Evolutionary conservation across 2,329 filamentous ascomycete species (phyloP), one percentile per base, ranked within the genome.

Genomic region (Achaetomium macrosporum): DNA sequence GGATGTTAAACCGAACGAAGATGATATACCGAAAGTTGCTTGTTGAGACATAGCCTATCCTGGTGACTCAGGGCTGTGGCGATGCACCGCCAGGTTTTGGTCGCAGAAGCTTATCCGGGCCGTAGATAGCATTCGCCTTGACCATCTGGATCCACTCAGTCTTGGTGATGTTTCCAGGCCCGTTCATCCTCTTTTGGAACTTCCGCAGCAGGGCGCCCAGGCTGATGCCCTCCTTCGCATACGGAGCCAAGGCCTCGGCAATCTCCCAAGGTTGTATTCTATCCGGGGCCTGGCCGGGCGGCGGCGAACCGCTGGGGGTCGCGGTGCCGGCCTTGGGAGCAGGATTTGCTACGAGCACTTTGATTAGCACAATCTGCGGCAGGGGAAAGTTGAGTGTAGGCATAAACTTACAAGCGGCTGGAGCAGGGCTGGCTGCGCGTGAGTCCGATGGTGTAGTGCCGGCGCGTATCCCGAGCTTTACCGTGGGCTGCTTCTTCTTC

Each of bases 141-240:
- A 86, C 81, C 53, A 85, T 64, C 51, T 73, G 70, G 55, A 85
- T 77, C 75, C 82, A 85, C 25, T 81, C 76, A 33, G 69, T 68
- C 58, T 76, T 76, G 4, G 71, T 69, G 64, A 79, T 81, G 61
- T 76, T 72, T 5, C 76, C 74, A 5, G 76, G 73, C 7, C 71
- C 69, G 19, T 77, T 75, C 19, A 85, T 70, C 20, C 82, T 76
- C 25, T 69, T 69, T 19, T 74, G 67, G 64, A 85, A 85, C 37
- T 70, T 67, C 57, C 74, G 76, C 51, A 84, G 73, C 8, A 86
- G 69, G 13, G 73, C 71, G 13, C 71, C 71, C 44, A 84, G 77
- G 0, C 71, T 71, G 51, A 85, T 78, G 29, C 82, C 82, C 2
- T 76, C 68, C 2, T 72, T 68, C 19, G 59, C 55, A 20, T 60